Evolutionary conservation across 306 rosid species (phyloP).

Genomic region (Delonix regia): DNA sequence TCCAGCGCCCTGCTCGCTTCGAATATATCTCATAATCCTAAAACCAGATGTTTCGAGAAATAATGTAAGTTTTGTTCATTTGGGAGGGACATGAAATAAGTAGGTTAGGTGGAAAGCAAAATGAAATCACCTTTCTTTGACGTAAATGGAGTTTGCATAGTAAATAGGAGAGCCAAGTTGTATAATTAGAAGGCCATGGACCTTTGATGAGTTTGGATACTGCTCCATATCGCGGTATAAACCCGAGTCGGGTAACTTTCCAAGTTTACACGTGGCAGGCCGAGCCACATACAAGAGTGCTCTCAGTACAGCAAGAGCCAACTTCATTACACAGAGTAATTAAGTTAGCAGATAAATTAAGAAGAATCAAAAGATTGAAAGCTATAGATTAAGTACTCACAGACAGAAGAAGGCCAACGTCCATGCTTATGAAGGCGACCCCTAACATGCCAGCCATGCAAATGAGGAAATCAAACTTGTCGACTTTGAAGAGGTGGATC

Average conservation of each 20-base stretch:
- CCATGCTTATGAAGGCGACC: conserved; percentile 67
- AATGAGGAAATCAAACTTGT: conserved; percentile 75
- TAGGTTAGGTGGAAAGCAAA: too few species aligned
- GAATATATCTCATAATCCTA: conserved; percentile 78
- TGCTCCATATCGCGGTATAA: conserved; percentile 73
- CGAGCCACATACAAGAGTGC: conserved; percentile 84
- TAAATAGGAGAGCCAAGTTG: conserved; percentile 91
- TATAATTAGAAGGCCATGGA: conserved; percentile 57
- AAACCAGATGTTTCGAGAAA: conserved; percentile 24
- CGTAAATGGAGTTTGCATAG: conserved; percentile 68
- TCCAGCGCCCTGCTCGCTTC: conserved; percentile 53
- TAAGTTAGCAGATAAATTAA: not conserved
- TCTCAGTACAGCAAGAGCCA: conserved; percentile 68
- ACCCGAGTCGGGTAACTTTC: conserved; percentile 54
- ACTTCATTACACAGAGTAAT: conserved; percentile 36
- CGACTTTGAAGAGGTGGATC: conserved; percentile 67
- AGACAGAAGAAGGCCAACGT: conserved; percentile 66
- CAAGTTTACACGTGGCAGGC: conserved; percentile 80
- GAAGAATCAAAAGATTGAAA: not conserved
- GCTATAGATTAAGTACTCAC: conserved; percentile 44
- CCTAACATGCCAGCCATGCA: conserved; percentile 77
- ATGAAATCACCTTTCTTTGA: conserved; percentile 69
- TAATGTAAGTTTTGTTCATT: not conserved
- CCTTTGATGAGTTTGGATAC: conserved; percentile 48
- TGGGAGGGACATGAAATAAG: too few species aligned